Base-by-base conservation (phyloP, 768 basidiomycete genomes). In the Nevesoporus exiguus region DNA sequence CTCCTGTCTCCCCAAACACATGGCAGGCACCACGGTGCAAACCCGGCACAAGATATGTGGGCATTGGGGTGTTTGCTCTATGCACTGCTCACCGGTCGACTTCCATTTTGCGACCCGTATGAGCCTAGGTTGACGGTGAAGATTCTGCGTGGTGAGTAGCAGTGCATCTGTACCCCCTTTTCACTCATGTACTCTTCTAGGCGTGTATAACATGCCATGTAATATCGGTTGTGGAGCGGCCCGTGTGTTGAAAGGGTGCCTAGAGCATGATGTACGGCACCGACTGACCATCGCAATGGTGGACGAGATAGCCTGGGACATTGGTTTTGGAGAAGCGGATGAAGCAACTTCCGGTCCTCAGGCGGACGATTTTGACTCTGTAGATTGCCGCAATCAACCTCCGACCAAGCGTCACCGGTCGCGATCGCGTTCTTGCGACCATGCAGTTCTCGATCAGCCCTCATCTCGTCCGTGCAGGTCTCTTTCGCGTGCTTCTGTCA, bases 21-120 rank as follows among this genome's bases (percentile, higher is more conserved):
- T 3, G 78, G 81, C 0, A 66, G 24, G 29, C 52, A 51, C 17
- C 50, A 58, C 24, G 61, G 68, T 24, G 62, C 64, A 8, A 73
- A 82, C 61, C 87, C 93, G 2, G 83, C 90, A 0, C 91, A 94
- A 65, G 97, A 99, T 59, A 85, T 98, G 27, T 99, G 97, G 97
- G 94, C 97, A 0, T 74, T 98, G 3, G 97, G 97, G 0, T 85
- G 94, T 51, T 79, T 97, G 58, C 82, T 99, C 2, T 91, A 93
- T 66, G 84, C 87, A 8, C 76, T 99, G 1, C 78, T 98, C 19
- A 85, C 85, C 0, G 93, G 93, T 3, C 75, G 77, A n/a, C 75
- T 98, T 7, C 97, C 97, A 0, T 98, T 98, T 68, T 73, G 67
- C 31, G 96, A 99, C 70, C 74, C 87, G 0, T 99, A 90, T 63